These are phyloP conservation scores for Pseudogymnoascus sp. DNA, from an alignment of 2,329 filamentous ascomycete genomes.

Conservation along the genomic window DNA sequence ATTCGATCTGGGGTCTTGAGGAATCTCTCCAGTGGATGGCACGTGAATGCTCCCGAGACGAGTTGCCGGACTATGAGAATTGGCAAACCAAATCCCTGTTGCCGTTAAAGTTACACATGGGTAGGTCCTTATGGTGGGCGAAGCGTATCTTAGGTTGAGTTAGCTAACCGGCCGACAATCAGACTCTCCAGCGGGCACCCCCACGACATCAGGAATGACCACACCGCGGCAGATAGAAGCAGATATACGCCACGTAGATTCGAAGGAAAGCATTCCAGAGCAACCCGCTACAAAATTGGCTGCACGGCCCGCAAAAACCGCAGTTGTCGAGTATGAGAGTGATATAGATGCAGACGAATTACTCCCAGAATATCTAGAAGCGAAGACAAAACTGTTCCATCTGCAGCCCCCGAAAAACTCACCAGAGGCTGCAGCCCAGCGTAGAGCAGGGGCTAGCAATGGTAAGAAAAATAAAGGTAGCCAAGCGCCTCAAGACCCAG, in stretches of 20 bases:
- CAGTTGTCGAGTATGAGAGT: conserved; percentile 48
- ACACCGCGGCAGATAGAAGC: conserved; percentile 23
- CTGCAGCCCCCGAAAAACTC: conserved; percentile 41
- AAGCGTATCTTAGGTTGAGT: not conserved
- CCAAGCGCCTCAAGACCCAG: conserved; percentile 23
- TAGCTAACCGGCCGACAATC: conserved; percentile 10
- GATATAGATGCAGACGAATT: conserved; percentile 70
- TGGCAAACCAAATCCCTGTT: conserved; percentile 23
- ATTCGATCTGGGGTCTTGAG: conserved; percentile 74
- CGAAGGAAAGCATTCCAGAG: conserved; percentile 8
- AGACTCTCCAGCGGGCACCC: conserved; percentile 27
- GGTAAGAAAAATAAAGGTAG: conserved; percentile 11
- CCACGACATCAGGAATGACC: conserved; percentile 25
- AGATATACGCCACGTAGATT: conserved; percentile 23
- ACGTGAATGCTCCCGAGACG: conserved; percentile 59
- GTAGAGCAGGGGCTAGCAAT: conserved; percentile 11
- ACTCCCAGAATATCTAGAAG: conserved; percentile 66
- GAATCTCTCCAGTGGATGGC: conserved; percentile 87
- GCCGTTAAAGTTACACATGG: conserved; percentile 22
- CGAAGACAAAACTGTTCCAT: conserved; percentile 61
- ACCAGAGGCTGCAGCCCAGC: conserved; percentile 31
- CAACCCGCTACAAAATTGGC: not conserved
- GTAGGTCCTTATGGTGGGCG: conserved; percentile 16
- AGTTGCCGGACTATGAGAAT: conserved; percentile 65
- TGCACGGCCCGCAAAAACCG: not conserved